Conservation (phyloP, 2,329 filamentous ascomycete species). For the Stagonosporopsis tanaceti region DNA sequence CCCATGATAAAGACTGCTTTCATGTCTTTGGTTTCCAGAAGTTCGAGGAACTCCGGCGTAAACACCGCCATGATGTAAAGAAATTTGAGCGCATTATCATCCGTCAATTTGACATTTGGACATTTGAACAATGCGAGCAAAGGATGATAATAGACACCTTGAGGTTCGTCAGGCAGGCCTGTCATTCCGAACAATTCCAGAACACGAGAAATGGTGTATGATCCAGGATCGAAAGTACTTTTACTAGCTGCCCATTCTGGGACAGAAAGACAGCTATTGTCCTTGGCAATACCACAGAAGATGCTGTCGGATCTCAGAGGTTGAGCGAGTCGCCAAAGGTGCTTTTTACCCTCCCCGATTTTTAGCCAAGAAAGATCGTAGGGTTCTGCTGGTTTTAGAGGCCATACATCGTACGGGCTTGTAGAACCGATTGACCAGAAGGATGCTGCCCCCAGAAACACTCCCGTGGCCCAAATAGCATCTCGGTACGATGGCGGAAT, state of each 20-base stretch:
- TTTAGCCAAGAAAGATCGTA: slow-evolving; percentile 66
- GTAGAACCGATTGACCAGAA: slow-evolving; percentile 56
- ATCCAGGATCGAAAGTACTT: slow-evolving; percentile 5
- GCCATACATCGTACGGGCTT: slow-evolving; percentile 62
- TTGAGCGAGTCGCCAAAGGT: slow-evolving; percentile 62
- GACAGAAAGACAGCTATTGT: slow-evolving; percentile 22
- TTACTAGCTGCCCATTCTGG: slow-evolving; percentile 22
- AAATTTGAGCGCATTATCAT: slow-evolving; percentile 56
- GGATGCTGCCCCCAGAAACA: slow-evolving; percentile 57
- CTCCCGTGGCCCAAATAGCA: slow-evolving; percentile 56
- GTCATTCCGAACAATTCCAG: slow-evolving; percentile 39
- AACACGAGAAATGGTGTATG: slow-evolving; percentile 46
- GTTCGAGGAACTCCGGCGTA: slow-evolving; percentile 51
- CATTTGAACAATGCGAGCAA: slow-evolving; percentile 52
- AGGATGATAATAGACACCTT: slow-evolving; percentile 40
- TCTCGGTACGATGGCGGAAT: slow-evolving; percentile 55
- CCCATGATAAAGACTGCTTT: slow-evolving; percentile 63
- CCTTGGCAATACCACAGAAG: slow-evolving; percentile 50
- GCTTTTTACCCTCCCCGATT: slow-evolving; percentile 64
- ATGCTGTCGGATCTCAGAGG: slow-evolving; percentile 58
- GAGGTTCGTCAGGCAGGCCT: slow-evolving; percentile 25
- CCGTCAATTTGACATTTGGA: slow-evolving; percentile 46
- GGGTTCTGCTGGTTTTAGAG: slow-evolving; percentile 55
- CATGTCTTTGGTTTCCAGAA: slow-evolving; percentile 62
- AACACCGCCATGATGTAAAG: slow-evolving; percentile 59